Evolutionary conservation across 495 filamentous ascomycete species (phyloP).

Genomic region (Trichoderma virens): DNA sequence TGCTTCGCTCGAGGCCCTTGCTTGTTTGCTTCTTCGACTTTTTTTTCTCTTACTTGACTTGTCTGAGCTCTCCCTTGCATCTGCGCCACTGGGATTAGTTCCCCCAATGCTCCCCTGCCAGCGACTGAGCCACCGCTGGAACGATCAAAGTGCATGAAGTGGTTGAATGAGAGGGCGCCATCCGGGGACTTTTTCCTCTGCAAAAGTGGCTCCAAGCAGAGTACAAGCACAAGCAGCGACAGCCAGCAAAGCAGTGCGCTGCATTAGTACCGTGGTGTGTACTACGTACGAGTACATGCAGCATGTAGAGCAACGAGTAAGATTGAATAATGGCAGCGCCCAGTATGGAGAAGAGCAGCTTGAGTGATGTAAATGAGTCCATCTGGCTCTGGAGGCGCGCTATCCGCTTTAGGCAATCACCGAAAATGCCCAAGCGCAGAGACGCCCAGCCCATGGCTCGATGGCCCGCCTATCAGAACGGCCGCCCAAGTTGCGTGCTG

Average conservation of each 20-base stretch:
- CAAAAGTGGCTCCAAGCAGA: background rate
- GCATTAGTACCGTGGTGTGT: no score
- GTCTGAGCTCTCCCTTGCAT: background rate
- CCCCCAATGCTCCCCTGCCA: background rate
- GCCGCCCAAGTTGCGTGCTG: no score
- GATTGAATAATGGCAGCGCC: no score
- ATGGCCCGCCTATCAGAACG: no score
- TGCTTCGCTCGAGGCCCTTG: background rate
- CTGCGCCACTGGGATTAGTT: background rate
- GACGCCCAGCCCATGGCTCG: background rate
- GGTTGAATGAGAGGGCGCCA: background rate
- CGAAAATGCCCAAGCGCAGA: background rate
- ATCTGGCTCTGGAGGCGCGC: background rate
- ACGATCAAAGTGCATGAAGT: background rate
- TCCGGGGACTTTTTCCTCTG: background rate
- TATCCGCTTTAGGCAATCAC: background rate
- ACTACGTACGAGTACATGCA: no score
- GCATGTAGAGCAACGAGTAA: no score
- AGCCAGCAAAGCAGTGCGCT: no score
- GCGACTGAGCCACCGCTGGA: conserved; percentile 3
- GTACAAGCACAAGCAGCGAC: no score
- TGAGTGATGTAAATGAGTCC: background rate
- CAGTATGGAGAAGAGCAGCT: no score
- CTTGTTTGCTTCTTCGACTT: background rate
- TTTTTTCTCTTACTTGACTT: background rate